Conservation (phyloP, 371 early-diverging fungal species). For the Rhizopus stolonifer region DNA sequence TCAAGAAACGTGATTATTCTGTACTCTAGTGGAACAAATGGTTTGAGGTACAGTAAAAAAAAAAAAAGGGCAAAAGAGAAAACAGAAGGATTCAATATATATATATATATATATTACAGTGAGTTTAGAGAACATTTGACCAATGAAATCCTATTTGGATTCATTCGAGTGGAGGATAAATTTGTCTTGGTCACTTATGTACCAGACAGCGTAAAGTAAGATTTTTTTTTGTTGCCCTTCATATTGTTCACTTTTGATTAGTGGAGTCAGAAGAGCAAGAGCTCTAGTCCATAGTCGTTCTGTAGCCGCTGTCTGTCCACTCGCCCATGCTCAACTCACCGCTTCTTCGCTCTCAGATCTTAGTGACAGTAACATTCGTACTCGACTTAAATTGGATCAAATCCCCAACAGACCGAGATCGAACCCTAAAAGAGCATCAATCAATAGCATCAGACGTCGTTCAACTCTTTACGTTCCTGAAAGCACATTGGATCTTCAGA, state of each 20-base stretch:
- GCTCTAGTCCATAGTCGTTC: slow-evolving; percentile 72
- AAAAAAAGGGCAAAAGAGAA: too few species aligned
- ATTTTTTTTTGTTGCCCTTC: slow-evolving; percentile 1
- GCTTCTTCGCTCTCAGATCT: slow-evolving; percentile 45
- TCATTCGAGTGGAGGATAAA: slow-evolving; percentile 61
- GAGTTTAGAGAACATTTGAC: slow-evolving; percentile 58
- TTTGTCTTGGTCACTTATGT: slow-evolving; percentile 67
- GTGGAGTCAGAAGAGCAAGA: slow-evolving; percentile 69
- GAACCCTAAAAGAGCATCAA: background rate
- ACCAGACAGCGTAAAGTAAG: slow-evolving; percentile 67
- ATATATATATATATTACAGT: slow-evolving; percentile 14
- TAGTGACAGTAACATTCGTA: slow-evolving; percentile 39
- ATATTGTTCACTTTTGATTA: slow-evolving; percentile 15
- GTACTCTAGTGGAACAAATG: slow-evolving; percentile 60
- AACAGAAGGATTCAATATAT: background rate
- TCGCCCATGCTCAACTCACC: slow-evolving; percentile 52
- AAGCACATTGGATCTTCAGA: background rate
- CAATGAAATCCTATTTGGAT: slow-evolving; percentile 70
- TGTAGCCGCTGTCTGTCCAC: slow-evolving; percentile 58
- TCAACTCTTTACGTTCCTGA: too few species aligned
- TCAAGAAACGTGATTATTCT: slow-evolving; percentile 68
- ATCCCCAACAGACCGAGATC: slow-evolving; percentile 40
- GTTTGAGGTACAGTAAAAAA: too few species aligned
- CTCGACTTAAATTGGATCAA: slow-evolving; percentile 39
- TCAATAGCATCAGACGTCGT: too few species aligned